A percentile compares a stretch with the other conserved stretches of the same genome.
These are phyloP conservation scores for Aureobasidium sp. DNA, from an alignment of 2,329 filamentous ascomycete species.

Conservation along the genomic window DNA sequence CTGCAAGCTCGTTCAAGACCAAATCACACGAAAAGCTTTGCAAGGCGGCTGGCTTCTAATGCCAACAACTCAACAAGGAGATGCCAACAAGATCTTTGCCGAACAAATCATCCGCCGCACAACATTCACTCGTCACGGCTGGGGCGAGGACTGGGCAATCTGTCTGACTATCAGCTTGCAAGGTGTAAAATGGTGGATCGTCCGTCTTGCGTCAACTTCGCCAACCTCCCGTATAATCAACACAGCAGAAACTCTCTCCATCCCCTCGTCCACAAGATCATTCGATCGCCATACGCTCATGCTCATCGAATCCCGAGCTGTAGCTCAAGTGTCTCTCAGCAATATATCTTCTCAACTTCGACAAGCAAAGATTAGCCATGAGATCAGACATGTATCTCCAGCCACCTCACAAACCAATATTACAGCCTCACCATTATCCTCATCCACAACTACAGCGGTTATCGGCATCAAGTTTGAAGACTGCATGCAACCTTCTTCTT, in stretches of 20 bases:
- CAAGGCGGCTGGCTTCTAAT: conserved; percentile 55
- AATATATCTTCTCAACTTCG: conserved; percentile 20
- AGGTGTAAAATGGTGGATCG: conserved; percentile 73
- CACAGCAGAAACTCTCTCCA: conserved; percentile 14
- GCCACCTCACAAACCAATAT: not conserved
- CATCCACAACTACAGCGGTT: conserved; percentile 10
- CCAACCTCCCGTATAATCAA: conserved; percentile 15
- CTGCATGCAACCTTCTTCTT: not conserved
- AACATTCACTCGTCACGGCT: conserved; percentile 64
- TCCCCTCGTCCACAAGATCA: not conserved
- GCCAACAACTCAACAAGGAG: conserved; percentile 41
- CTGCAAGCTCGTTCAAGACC: conserved; percentile 52
- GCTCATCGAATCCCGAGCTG: conserved; percentile 31
- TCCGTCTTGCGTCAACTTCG: conserved; percentile 47
- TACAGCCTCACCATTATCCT: conserved; percentile 11
- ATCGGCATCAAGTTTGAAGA: conserved; percentile 13
- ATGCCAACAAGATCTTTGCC: conserved; percentile 53
- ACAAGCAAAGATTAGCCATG: conserved; percentile 16
- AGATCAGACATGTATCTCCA: conserved; percentile 3
- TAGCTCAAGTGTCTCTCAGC: conserved; percentile 25
- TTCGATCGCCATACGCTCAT: conserved; percentile 18
- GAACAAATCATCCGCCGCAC: conserved; percentile 55
- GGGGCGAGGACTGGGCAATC: conserved; percentile 64
- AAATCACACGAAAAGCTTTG: conserved; percentile 51
- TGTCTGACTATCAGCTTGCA: conserved; percentile 60